A percentile compares a stretch with the other conserved stretches of the same genome.
Evolutionary conservation across 371 early-diverging fungal species (phyloP).

Genomic region (Lichtheimia ornata): DNA sequence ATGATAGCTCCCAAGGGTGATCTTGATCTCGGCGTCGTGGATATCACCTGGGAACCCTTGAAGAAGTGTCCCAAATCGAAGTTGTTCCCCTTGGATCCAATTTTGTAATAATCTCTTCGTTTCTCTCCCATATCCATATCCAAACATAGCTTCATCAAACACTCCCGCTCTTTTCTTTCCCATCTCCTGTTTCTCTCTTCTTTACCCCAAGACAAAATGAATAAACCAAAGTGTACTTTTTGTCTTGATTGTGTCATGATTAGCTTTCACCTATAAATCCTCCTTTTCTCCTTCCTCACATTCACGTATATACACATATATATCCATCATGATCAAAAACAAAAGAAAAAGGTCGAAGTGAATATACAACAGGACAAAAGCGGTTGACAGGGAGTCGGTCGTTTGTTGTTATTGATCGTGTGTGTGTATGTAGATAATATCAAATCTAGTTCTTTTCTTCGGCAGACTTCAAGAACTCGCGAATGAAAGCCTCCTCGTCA

Average conservation of each 20-base stretch:
- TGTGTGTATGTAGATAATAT: neutral
- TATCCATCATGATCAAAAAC: too few species aligned
- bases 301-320: too few species aligned
- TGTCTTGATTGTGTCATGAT: too few species aligned
- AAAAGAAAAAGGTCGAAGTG: too few species aligned
- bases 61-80: constrained; percentile 33
- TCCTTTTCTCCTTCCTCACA: too few species aligned
- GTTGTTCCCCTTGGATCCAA: constrained; percentile 12
- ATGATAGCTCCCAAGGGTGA: constrained; percentile 36
- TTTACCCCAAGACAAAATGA: too few species aligned
- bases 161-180: too few species aligned
- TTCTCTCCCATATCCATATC: neutral
- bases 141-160: neutral
- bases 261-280: too few species aligned
- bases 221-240: too few species aligned
- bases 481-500: constrained; percentile 70
- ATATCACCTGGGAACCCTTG: constrained; percentile 44
- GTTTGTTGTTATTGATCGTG: neutral
- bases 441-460: constrained; percentile 56
- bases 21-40: constrained; percentile 43
- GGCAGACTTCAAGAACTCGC: constrained; percentile 66
- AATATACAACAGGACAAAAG: too few species aligned
- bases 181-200: too few species aligned
- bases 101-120: neutral
- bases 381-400: too few species aligned